Base-by-base conservation (phyloP, 2,329 filamentous ascomycete species). In the Penicillium sp. region DNA sequence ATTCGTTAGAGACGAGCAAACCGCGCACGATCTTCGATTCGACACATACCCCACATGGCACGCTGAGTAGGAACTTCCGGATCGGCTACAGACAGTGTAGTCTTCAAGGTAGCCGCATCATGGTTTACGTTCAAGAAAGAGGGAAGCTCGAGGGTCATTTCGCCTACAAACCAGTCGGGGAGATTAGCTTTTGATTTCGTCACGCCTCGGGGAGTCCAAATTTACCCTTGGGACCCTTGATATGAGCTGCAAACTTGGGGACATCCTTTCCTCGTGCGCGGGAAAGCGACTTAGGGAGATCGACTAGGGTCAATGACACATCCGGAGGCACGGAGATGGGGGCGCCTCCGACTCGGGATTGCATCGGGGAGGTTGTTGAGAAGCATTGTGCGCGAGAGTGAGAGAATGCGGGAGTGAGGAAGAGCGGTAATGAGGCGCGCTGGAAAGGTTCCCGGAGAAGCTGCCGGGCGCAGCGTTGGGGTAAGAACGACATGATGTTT, bases 21-120 rank as follows among this genome's bases (percentile, higher is more conserved):
- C 18, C 16, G 16, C 16, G 36, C 36, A 12, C 12, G 12, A 33
- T 13, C 15, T 16, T 18, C 18, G 9, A 52, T 28, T 29, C 33
- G 47, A 52, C 42, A 75, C 80, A 53, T 71, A 96, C 93, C 94
- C 94, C 94, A 97, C 92, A 97, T 97, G 73, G 89, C 89, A 69
- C 87, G 86, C 74, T 97, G 93, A 58, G 89, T 80, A 75, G 86
- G 86, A 48, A 84, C 73, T 16, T 84, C 76, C 16, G 79, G 73
- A 72, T 97, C 83, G 66, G 86, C 73, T 10, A 99, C 84, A 50
- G 79, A 84, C 60, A 99, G 76, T 29, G 79, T 79, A 10, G 86
- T 84, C 66, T 86, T 88, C 60, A 81, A 79, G 26, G 79, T 74
- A 46, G 80, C 80, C 18, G 77, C 70, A 67, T 95, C 87, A 60